These are phyloP conservation scores for Exophiala phaeomuriformis DNA, from an alignment of 2,329 filamentous ascomycete genomes.

Conservation along the genomic window DNA sequence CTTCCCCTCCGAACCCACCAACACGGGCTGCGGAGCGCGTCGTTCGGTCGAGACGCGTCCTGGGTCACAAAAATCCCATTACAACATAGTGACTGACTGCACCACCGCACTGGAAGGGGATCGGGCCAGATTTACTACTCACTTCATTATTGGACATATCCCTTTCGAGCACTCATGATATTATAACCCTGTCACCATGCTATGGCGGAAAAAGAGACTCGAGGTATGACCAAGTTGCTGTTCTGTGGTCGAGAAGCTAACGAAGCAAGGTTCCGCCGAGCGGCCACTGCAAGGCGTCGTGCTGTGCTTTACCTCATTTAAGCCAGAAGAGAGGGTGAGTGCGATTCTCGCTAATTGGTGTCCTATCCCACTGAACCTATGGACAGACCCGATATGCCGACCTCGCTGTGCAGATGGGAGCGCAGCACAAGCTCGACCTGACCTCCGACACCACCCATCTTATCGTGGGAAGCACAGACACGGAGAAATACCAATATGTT, in stretches of 20 bases:
- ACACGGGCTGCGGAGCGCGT: neutral
- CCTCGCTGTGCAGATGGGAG: constrained; percentile 70
- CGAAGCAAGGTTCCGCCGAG: constrained; percentile 20
- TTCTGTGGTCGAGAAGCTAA: neutral
- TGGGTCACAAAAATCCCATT: neutral
- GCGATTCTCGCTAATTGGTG: constrained; percentile 31
- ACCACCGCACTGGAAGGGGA: neutral
- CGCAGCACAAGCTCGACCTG: constrained; percentile 78
- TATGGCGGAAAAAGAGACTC: constrained; percentile 4
- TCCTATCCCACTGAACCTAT: constrained; percentile 7
- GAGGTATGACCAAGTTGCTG: neutral
- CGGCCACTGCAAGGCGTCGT: constrained; percentile 51
- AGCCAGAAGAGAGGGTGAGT: constrained; percentile 65
- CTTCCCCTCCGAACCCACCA: neutral
- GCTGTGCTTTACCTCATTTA: constrained; percentile 81
- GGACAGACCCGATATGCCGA: constrained; percentile 37
- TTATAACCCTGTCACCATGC: neutral
- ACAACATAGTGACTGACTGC: neutral
- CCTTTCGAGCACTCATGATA: too few relatives aligned
- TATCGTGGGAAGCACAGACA: constrained; percentile 80
- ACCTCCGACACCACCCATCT: constrained; percentile 96
- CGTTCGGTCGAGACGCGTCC: neutral
- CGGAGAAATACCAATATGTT: constrained; percentile 91
- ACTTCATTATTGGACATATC: neutral
- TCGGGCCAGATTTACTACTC: neutral